Evolutionary conservation across 805 yeast species (phyloP).

Genomic region (Wickerhamiella vanderwaltii): DNA sequence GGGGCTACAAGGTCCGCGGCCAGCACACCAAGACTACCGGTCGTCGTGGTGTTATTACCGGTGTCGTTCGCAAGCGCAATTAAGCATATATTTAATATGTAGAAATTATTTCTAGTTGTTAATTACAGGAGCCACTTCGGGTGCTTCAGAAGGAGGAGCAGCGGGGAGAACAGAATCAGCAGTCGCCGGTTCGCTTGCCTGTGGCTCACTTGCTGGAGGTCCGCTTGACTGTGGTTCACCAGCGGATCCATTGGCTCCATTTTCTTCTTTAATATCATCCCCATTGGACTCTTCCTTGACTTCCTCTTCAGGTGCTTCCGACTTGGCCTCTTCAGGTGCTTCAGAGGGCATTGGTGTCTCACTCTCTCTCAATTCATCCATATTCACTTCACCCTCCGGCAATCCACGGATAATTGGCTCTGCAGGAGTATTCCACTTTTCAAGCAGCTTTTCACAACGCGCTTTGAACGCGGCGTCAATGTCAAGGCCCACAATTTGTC

Average conservation of each 20-base stretch:
- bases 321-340: conserved; percentile 1
- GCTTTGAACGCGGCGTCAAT: conserved; percentile 6
- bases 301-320: neutral
- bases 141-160: too few species aligned
- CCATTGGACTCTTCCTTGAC: too few species aligned
- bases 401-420: conserved; percentile 22
- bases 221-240: neutral
- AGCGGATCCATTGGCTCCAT: neutral
- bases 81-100: conserved; percentile 11
- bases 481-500: conserved; percentile 7
- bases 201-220: neutral
- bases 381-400: conserved; percentile 18
- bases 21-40: conserved; percentile 99
- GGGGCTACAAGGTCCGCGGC: conserved; percentile 99
- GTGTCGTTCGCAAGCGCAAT: conserved; percentile 33
- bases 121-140: too few species aligned
- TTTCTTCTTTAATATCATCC: too few species aligned
- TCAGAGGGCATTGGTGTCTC: conserved; percentile 1
- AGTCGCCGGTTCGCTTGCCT: too few species aligned
- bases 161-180: too few species aligned
- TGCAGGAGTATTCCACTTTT: conserved; percentile 16
- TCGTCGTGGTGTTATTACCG: conserved; percentile 58
- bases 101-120: conserved; percentile 8
- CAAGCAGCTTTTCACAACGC: conserved; percentile 9
- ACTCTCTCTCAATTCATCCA: neutral